A percentile compares a stretch with the other conserved stretches of the same genome.
These are phyloP conservation scores for Alnus glutinosa DNA, from an alignment of 306 rosid species.

Conservation along the genomic window DNA sequence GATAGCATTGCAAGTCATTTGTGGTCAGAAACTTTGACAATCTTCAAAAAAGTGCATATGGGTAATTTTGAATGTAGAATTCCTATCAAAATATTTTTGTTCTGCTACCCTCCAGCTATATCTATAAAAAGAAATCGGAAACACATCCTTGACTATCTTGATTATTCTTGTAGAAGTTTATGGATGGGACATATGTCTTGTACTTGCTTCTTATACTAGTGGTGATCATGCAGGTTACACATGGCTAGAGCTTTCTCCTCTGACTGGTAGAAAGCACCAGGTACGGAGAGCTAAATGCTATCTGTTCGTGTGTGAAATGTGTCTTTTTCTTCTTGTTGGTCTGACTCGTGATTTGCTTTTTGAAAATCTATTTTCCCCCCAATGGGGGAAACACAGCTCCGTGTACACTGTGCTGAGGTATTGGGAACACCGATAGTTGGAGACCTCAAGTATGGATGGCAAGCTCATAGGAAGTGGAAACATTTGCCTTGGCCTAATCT, in stretches of 20 bases:
- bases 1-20: not conserved
- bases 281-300: conserved; percentile 36
- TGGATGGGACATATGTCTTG: conserved; percentile 5
- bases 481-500: conserved; percentile 35
- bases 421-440: conserved; percentile 93
- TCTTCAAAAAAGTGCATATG: not conserved
- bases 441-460: conserved; percentile 95
- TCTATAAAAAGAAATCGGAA: not conserved
- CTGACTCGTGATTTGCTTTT: conserved; percentile 9
- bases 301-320: not conserved
- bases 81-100: not conserved
- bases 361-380: not conserved
- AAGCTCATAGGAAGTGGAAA: conserved; percentile 67
- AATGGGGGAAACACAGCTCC: conserved; percentile 53
- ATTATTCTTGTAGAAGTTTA: conserved; percentile 15
- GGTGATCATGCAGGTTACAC: conserved; percentile 64
- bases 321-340: not conserved
- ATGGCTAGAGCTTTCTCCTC: conserved; percentile 89
- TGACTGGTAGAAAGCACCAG: conserved; percentile 98
- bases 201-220: conserved; percentile 20
- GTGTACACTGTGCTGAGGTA: conserved; percentile 93
- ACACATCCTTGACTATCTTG: conserved; percentile 1
- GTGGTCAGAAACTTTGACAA: not conserved
- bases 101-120: conserved; percentile 11
- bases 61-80: not conserved